Evolutionary conservation across 495 filamentous ascomycete genomes (phyloP).

Genomic region (Penicillium samsonianum): DNA sequence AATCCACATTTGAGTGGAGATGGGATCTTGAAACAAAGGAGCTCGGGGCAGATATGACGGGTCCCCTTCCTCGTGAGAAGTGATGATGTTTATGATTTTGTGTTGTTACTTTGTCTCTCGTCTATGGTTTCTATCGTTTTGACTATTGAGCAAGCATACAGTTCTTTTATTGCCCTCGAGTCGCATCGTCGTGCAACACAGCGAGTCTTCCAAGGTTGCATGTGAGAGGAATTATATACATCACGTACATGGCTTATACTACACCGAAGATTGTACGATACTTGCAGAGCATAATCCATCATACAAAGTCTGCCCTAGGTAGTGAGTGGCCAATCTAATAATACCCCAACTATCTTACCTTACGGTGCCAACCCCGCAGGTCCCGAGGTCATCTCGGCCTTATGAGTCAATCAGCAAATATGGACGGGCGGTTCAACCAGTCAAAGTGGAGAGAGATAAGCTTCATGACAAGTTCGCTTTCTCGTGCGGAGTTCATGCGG

Average conservation of each 20-base stretch:
- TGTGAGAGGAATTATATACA: not conserved
- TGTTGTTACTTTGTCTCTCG: conserved; percentile 3
- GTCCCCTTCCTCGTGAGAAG: not conserved
- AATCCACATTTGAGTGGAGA: conserved; percentile 11
- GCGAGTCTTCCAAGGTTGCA: not conserved
- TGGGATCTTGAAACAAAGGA: conserved; percentile 20
- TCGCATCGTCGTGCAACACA: not conserved
- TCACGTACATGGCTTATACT: not conserved
- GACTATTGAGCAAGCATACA: not conserved
- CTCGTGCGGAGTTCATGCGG: conserved; percentile 13
- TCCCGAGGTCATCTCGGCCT: not conserved
- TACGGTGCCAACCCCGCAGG: not conserved
- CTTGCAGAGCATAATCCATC: not conserved
- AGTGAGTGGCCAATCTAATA: not conserved
- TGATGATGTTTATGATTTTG: conserved; percentile 10
- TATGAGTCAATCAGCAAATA: conserved; percentile 6
- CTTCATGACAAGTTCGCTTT: not conserved
- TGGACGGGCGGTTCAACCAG: conserved; percentile 12
- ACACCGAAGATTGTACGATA: not conserved
- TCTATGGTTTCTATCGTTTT: not conserved
- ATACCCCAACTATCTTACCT: not conserved
- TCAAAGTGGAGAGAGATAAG: conserved; percentile 13
- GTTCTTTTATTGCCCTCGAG: not conserved
- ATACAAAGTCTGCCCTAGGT: not conserved
- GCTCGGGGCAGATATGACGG: conserved; percentile 14